phyloP scores from a whole-genome alignment of 2,329 filamentous ascomycete genomes.

The Penicillium expansum region DNA sequence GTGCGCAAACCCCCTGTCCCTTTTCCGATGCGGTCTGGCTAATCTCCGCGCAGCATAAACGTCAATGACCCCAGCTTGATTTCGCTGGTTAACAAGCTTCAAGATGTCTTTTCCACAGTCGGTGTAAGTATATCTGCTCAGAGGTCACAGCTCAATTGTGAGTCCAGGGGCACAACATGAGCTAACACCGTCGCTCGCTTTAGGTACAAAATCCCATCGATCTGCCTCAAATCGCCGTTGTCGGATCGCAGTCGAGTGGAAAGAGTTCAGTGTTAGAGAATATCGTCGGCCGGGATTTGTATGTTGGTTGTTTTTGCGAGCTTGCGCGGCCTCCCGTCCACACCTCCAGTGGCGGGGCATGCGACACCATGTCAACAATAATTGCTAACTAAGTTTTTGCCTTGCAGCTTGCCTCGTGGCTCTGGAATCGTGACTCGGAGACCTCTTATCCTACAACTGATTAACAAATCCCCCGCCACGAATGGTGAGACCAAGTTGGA shows the following conservation, averaged over 20 bases:
- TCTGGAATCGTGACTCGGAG: slow-evolving; percentile 96
- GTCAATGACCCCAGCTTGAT: slow-evolving; percentile 69
- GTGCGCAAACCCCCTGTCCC: slow-evolving; percentile 38
- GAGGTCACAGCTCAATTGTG: slow-evolving; percentile 1
- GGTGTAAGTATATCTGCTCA: slow-evolving; percentile 58
- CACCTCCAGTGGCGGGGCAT: slow-evolving; percentile 16
- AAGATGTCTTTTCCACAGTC: slow-evolving; percentile 98
- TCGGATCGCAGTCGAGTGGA: slow-evolving; percentile 97
- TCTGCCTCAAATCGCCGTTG: slow-evolving; percentile 94
- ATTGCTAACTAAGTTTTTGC: slow-evolving; percentile 26
- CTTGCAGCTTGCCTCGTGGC: slow-evolving; percentile 82
- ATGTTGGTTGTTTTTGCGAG: slow-evolving; percentile 44
- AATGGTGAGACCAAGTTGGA: slow-evolving; percentile 70
- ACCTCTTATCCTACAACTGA: slow-evolving; percentile 94
- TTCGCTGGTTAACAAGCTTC: slow-evolving; percentile 94
- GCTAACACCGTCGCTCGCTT: slow-evolving; percentile 29
- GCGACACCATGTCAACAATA: slow-evolving; percentile 19
- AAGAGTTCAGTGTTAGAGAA: slow-evolving; percentile 99
- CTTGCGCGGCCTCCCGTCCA: neutral
- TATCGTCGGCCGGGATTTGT: slow-evolving; percentile 99
- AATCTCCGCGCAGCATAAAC: slow-evolving; percentile 57
- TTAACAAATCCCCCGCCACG: slow-evolving; percentile 72
- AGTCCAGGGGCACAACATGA: slow-evolving; percentile 6
- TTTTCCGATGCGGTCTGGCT: slow-evolving; percentile 28
- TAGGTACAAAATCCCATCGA: slow-evolving; percentile 98